phyloP scores from a whole-genome alignment of 2,329 filamentous ascomycete genomes.

The Esteya vermicola region DNA sequence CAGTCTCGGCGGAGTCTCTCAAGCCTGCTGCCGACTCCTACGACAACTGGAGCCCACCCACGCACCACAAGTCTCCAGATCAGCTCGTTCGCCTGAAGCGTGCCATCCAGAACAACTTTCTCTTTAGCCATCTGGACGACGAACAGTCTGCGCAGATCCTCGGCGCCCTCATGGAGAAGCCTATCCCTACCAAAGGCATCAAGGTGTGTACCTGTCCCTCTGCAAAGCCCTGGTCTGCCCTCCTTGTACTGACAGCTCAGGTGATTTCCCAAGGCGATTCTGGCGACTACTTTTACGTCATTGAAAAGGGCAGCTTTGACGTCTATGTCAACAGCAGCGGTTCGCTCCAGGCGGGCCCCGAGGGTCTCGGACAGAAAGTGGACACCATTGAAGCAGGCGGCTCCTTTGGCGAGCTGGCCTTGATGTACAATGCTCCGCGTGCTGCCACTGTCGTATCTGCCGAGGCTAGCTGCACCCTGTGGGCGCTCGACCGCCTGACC shows the following conservation, averaged over 20 bases:
- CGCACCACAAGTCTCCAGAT: constrained; percentile 68
- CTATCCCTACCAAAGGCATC: constrained; percentile 79
- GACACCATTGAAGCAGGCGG: constrained; percentile 72
- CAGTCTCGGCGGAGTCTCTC: constrained; percentile 90
- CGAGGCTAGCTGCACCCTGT: constrained; percentile 65
- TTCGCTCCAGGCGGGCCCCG: constrained; percentile 60
- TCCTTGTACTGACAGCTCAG: constrained; percentile 26
- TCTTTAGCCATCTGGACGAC: constrained; percentile 89
- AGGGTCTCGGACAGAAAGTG: constrained; percentile 75
- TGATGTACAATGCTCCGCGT: constrained; percentile 98
- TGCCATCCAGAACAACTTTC: constrained; percentile 78
- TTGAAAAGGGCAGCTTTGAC: constrained; percentile 82
- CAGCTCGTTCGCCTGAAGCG: constrained; percentile 66
- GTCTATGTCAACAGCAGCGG: constrained; percentile 77
- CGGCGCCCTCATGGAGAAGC: constrained; percentile 84
- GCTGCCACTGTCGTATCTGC: constrained; percentile 85
- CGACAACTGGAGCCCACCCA: constrained; percentile 82
- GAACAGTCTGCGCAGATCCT: constrained; percentile 81
- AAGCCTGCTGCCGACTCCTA: constrained; percentile 73
- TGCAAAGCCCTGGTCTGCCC: too few relatives aligned
- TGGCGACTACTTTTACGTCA: constrained; percentile 95
- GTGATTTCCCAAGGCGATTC: constrained; percentile 93
- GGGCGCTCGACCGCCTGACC: constrained; percentile 88
- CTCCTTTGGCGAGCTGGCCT: constrained; percentile 87
- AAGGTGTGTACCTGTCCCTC: constrained; percentile 31